Conservation (phyloP, 768 basidiomycete species). For the Tricholoma saponaceum region DNA sequence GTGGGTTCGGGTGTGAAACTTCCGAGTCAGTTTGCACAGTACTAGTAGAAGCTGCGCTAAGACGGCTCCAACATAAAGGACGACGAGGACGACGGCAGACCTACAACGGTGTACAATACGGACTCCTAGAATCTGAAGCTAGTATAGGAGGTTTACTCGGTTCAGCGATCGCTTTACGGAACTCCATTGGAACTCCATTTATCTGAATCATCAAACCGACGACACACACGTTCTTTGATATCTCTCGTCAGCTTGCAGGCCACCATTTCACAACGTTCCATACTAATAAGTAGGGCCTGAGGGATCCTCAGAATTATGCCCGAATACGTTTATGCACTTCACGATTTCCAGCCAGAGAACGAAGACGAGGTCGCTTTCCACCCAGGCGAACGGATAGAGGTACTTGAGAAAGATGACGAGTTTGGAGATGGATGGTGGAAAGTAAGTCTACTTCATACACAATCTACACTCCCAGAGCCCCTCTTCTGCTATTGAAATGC, state of each 20-base stretch:
- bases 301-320: conserved; percentile 43
- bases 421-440: conserved; percentile 97
- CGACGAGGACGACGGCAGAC: too few species aligned
- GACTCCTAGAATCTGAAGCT: too few species aligned
- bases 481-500: not conserved
- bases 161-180: not conserved
- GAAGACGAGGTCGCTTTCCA: conserved; percentile 88
- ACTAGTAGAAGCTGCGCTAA: too few species aligned
- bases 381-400: conserved; percentile 83
- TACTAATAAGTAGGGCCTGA: not conserved
- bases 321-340: conserved; percentile 83
- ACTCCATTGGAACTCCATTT: not conserved
- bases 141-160: not conserved
- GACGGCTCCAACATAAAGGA: too few species aligned
- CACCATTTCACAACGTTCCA: not conserved
- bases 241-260: conserved; percentile 1
- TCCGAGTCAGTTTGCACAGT: too few species aligned
- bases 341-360: conserved; percentile 88
- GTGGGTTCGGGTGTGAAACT: too few species aligned
- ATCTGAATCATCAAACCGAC: not conserved
- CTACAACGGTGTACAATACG: too few species aligned
- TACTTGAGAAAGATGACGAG: conserved; percentile 89
- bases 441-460: conserved; percentile 26
- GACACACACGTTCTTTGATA: conserved; percentile 2
- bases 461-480: not conserved